Conservation (phyloP, 1,139 yeast species). For the Geotrichum phurueaensis region DNA sequence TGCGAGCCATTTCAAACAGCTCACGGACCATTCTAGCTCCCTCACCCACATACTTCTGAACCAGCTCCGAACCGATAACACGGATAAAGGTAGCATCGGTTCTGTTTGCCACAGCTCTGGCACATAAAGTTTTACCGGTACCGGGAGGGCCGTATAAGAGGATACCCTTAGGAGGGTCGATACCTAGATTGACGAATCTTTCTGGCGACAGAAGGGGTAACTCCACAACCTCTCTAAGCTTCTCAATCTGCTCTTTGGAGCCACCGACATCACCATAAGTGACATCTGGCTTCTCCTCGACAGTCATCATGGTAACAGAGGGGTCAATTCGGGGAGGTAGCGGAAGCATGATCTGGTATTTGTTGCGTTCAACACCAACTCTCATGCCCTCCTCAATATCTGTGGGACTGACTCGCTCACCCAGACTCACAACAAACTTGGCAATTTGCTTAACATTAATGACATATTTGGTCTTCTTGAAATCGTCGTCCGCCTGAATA, state of each 20-base stretch:
- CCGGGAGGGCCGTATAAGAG: slow-evolving; percentile 97
- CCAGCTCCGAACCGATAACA: slow-evolving; percentile 96
- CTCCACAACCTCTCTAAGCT: slow-evolving; percentile 94
- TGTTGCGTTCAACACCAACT: slow-evolving; percentile 96
- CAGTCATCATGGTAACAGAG: slow-evolving; percentile 99
- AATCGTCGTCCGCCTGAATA: slow-evolving; percentile 63
- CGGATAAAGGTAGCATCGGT: slow-evolving; percentile 97
- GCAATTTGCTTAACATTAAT: slow-evolving; percentile 97
- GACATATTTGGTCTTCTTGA: slow-evolving; percentile 84
- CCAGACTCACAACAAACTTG: slow-evolving; percentile 86
- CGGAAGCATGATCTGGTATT: slow-evolving; percentile 93
- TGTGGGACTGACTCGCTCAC: slow-evolving; percentile 95
- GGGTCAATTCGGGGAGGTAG: slow-evolving; percentile 97
- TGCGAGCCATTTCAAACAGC: slow-evolving; percentile 96
- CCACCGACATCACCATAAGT: slow-evolving; percentile 90
- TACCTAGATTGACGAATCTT: slow-evolving; percentile 90
- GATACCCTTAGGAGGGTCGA: slow-evolving; percentile 98
- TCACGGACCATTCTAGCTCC: slow-evolving; percentile 99
- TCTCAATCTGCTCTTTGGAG: slow-evolving; percentile 95
- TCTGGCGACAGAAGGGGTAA: slow-evolving; percentile 91
- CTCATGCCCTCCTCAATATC: slow-evolving; percentile 99
- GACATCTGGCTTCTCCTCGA: slow-evolving; percentile 93
- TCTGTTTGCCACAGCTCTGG: slow-evolving; percentile 97
- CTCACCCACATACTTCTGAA: slow-evolving; percentile 97
- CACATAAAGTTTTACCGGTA: slow-evolving; percentile 95